Evolutionary conservation across 345 rosid species (phyloP), one percentile per base, ranked within the genome.

Genomic region (Nephelium lappaceum): DNA sequence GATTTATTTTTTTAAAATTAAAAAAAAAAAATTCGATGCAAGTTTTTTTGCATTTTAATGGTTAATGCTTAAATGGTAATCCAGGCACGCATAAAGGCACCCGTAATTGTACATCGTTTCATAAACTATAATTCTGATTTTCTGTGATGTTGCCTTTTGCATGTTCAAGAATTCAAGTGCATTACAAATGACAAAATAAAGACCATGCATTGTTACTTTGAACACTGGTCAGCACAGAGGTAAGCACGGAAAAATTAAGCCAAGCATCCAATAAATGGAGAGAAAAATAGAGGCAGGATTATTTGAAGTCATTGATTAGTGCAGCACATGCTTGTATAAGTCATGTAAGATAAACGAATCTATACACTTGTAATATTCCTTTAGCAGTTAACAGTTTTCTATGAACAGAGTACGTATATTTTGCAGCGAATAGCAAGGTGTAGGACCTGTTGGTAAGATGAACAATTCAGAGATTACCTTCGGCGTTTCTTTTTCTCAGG

Each of bases 401-500:
- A 61, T 15, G 36, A 31, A 5, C 24, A 61, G 16, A 63, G 41
- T 25, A 6, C n/a, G 45, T n/a, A 27, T 19, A 10, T 65, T n/a
- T 36, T 31, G 8, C 43, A 31, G 16, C 31, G 43, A 4, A 10
- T 14, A 58, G 69, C 21, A 57, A 57, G 25, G 23, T 57, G 62
- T 57, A 58, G 27, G 27, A 21, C 27, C 27, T 60, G 64, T 18
- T 0, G 45, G 49, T 16, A 21, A 23, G 60, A 53, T 8, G 9
- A 36, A 74, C 49, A 75, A 66, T 51, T 49, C 72, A 71, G 38
- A 38, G 42, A 16, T 38, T 79, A 75, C 43, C 24, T 66, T 53
- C 78, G 27, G 62, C 61, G 79, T 79, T 66, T 74, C 77, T 84
- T 84, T 77, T 85, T 81, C 79, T 79, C 83, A 66, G 85, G 87